Evolutionary conservation across 306 rosid species (phyloP), one percentile per base, ranked within the genome.

Genomic region (Sindora glabra): DNA sequence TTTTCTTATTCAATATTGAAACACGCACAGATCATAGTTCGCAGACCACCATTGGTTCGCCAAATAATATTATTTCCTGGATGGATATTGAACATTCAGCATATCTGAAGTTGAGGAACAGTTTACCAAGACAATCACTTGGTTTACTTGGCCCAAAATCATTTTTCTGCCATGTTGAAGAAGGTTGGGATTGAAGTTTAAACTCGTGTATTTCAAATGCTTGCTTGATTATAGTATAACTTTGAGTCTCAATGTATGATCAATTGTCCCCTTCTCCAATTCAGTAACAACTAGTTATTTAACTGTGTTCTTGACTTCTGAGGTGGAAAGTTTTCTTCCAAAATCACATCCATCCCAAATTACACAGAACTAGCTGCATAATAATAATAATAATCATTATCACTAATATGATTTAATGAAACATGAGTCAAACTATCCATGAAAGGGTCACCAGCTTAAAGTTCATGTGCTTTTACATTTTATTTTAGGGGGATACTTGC

Each of bases 321-420:
- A 56, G 17, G 51, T 17, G 56, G 44, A 26, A 48, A 64, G 21
- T 58, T 72, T 12, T 65, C 49, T n/a, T 39, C 50, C 15, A 45
- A 23, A 26, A 54, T 26, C 29, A 41, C 18, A 30, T 59, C 45
- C 37, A 21, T 29, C 56, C 22, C 27, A 36, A 36, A 42, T 37
- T 42, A 16, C 47, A 42, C 18, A 22, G 25, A 54, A 19, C 52
- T n/a, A n/a, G n/a, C n/a, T n/a, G n/a, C n/a, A n/a, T n/a, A n/a
- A n/a, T n/a, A n/a, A n/a, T n/a, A n/a, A 5, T 37, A 62, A 27
- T 69, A 17, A 7, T 18, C 44, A 46, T 32, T 51, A 41, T 34
- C 23, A 26, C 10, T 7, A 13, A 25, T 32, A 30, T 2, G 10
- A 53, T 13, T 26, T 68, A 24, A 49, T 2, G 30, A 26, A 57